Percentiles rank a stretch among this genome's conserved stretches.
Evolutionary conservation across 2,329 filamentous ascomycete species (phyloP).

Genomic region (Kalmusia sp.): DNA sequence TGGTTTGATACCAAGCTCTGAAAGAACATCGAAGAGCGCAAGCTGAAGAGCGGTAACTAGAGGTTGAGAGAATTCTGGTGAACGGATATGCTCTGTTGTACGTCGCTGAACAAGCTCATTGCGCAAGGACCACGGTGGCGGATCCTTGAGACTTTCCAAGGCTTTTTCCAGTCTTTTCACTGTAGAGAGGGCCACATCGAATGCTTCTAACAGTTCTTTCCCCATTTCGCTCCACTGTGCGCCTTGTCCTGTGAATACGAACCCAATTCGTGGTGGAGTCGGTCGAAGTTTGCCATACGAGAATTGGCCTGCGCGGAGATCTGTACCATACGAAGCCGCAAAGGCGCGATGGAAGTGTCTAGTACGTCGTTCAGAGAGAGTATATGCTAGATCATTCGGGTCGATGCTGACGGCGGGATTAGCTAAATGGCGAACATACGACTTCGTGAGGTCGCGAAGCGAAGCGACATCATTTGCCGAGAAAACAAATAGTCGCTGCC

Average conservation of each 20-base stretch:
- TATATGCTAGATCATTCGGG: slow-evolving; percentile 25
- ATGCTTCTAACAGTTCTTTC: slow-evolving; percentile 15
- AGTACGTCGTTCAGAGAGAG: slow-evolving; percentile 22
- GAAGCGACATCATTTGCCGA: slow-evolving; percentile 17
- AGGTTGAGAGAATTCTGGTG: slow-evolving; percentile 22
- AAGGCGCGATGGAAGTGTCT: slow-evolving; percentile 15
- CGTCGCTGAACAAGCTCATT: slow-evolving; percentile 13
- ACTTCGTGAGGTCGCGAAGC: background rate
- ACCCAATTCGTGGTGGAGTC: slow-evolving; percentile 2
- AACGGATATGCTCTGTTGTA: background rate
- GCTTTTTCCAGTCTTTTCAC: slow-evolving; percentile 21
- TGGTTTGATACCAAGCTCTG: slow-evolving; percentile 14
- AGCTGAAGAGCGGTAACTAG: slow-evolving; percentile 27
- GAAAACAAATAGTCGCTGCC: slow-evolving; percentile 3
- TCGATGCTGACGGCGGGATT: slow-evolving; percentile 6
- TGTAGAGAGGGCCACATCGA: background rate
- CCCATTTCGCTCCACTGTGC: slow-evolving; percentile 31
- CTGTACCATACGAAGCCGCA: background rate
- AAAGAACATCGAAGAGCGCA: slow-evolving; percentile 19
- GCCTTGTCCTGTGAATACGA: slow-evolving; percentile 34
- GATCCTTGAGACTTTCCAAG: slow-evolving; percentile 8
- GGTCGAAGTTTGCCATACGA: background rate
- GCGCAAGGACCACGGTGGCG: slow-evolving; percentile 18
- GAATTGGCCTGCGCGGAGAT: slow-evolving; percentile 7
- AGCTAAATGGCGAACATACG: background rate